Evolutionary conservation across 2,329 filamentous ascomycete genomes (phyloP), one percentile per base, ranked within the genome.

Genomic region (Elsinoe australis): DNA sequence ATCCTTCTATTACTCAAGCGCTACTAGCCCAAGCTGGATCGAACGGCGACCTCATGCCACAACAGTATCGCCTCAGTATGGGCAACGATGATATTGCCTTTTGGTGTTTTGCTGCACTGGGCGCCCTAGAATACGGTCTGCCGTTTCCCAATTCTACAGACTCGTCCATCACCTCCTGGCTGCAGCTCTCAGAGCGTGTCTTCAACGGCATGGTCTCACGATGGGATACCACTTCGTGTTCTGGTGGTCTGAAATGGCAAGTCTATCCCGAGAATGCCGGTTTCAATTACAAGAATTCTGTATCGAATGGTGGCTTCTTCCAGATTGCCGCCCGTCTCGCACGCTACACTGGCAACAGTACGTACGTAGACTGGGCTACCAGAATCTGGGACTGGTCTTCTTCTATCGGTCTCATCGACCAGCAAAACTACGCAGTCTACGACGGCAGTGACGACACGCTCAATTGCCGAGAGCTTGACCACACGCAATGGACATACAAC

Each of bases 231-330:
- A 58, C 66, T 0, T 72, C 71, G 1, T 94, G 87, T 63, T 71
- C 68, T 38, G 87, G 87, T 42, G 87, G 87, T 7, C 66, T 94
- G 55, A 79, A 83, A 54, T 94, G 88, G 88, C 87, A 94, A 68
- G 87, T 94, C 55, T 89, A 82, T 62, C 68, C 75, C 1, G 78
- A 76, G 57, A 90, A 94, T 61, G 80, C 80, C 53, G 87, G 87
- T 10, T 82, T 88, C 62, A 74, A 79, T 59, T 92, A 94, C 75
- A 92, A 89, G 67, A 90, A 90, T 68, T 75, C 80, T 12, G 78
- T 89, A 56, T 82, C 81, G 52, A 92, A 92, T 63, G 86, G 85
- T 33, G 82, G 80, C n/a, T 79, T 92, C 61, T 89, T 94, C 64
- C 83, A 89, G 58, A 73, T 94, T 9, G 81, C 83, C 3, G 85